These are phyloP conservation scores for Cladosporium sphaerospermum DNA, from an alignment of 2,329 filamentous ascomycete genomes.

Conservation along the genomic window DNA sequence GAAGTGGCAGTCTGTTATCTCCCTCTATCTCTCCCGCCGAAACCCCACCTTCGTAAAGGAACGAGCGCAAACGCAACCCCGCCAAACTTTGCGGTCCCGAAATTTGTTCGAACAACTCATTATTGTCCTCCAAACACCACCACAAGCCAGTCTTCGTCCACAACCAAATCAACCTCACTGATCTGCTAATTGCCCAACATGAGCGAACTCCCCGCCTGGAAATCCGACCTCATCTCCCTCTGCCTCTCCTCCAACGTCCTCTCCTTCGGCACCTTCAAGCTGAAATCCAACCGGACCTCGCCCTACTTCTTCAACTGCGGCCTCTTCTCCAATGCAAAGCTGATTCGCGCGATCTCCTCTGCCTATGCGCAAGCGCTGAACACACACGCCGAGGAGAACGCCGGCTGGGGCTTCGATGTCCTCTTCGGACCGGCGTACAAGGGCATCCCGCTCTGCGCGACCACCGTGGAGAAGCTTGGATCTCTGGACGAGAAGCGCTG, in stretches of 20 bases:
- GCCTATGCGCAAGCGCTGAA: conserved; percentile 67
- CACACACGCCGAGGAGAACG: conserved; percentile 36
- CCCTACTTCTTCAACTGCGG: conserved; percentile 99
- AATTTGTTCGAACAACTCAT: too few species aligned
- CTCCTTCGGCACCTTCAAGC: conserved; percentile 75
- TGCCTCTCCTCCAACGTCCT: conserved; percentile 64
- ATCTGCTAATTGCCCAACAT: background rate
- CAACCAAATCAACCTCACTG: too few species aligned
- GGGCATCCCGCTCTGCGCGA: conserved; percentile 82
- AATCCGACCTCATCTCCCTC: conserved; percentile 65
- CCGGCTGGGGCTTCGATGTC: conserved; percentile 64
- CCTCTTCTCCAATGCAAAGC: conserved; percentile 73
- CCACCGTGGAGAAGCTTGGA: conserved; percentile 68
- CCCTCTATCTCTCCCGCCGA: too few species aligned
- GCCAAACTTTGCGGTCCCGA: too few species aligned
- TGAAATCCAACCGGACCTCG: conserved; percentile 85
- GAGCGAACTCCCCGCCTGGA: conserved; percentile 47
- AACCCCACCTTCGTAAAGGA: too few species aligned
- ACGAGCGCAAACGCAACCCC: too few species aligned
- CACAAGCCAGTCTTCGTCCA: too few species aligned
- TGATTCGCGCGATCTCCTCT: conserved; percentile 69
- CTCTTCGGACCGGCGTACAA: conserved; percentile 96
- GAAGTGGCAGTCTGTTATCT: too few species aligned
- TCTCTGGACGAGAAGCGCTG: conserved; percentile 61
- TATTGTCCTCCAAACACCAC: too few species aligned